phyloP scores from a whole-genome alignment of 257 asterid genomes.

The Solanum tarijense region DNA sequence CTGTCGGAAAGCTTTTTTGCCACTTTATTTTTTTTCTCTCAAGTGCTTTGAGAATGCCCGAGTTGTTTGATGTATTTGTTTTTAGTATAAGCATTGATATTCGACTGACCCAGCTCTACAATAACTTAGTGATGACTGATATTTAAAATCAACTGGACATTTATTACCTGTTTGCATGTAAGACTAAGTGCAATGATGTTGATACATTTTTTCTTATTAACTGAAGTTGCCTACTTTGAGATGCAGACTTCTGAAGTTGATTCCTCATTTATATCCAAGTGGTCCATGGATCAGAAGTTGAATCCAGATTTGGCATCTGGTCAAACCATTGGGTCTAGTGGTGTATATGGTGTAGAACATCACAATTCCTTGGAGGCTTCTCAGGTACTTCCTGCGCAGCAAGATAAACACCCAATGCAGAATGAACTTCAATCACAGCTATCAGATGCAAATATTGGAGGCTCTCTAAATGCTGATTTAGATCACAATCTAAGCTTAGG shows the following conservation, averaged over 20 bases:
- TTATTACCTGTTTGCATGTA: background rate
- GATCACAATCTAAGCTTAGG: slow-evolving; percentile 29
- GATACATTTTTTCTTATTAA: background rate
- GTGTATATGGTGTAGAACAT: slow-evolving; percentile 24
- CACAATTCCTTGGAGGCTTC: slow-evolving; percentile 18
- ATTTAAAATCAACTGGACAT: background rate
- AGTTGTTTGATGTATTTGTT: background rate
- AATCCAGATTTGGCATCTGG: slow-evolving; percentile 24
- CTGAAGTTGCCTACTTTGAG: slow-evolving; percentile 5
- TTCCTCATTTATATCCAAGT: slow-evolving; percentile 25
- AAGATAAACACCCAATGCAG: slow-evolving; percentile 22
- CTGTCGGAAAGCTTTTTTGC: background rate
- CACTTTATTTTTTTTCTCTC: background rate
- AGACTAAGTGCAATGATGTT: background rate
- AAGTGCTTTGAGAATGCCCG: background rate
- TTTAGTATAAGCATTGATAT: background rate
- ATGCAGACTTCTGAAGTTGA: slow-evolving; percentile 41
- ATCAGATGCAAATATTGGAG: slow-evolving; percentile 23
- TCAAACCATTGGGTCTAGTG: slow-evolving; percentile 28
- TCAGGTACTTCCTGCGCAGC: slow-evolving; percentile 25
- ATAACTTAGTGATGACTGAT: background rate
- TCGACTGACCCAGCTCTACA: background rate
- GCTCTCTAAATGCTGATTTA: slow-evolving; percentile 24
- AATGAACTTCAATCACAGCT: slow-evolving; percentile 28
- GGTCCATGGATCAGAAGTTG: slow-evolving; percentile 42